A percentile compares a stretch with the other conserved stretches of the same genome.
phyloP scores from a whole-genome alignment of 352 stramenopile genomes.

The Pythium pectinolyticum region DNA sequence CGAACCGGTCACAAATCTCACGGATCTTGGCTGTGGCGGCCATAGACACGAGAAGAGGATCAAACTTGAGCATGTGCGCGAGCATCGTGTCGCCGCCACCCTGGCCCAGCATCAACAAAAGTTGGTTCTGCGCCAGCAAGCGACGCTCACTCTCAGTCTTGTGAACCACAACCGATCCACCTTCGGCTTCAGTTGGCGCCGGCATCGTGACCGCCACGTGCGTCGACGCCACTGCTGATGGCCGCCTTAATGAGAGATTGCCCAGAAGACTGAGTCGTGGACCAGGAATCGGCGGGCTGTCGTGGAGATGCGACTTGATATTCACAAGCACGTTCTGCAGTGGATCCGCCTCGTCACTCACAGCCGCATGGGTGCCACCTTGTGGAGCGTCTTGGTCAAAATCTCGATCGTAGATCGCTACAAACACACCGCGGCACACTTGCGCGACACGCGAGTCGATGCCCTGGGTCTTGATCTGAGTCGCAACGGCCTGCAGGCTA shows the following conservation, averaged over 20 bases:
- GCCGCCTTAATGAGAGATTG: not conserved
- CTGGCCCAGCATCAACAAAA: constrained; percentile 47
- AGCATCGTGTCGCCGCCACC: constrained; percentile 44
- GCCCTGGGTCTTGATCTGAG: constrained; percentile 37
- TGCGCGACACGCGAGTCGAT: constrained; percentile 32
- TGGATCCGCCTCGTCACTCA: constrained; percentile 31
- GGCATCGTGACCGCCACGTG: not conserved
- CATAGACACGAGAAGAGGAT: constrained; percentile 47
- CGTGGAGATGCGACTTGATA: constrained; percentile 52
- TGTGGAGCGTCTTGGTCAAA: constrained; percentile 38
- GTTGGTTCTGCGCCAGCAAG: constrained; percentile 37
- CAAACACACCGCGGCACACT: constrained; percentile 58
- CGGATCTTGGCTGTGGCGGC: constrained; percentile 36
- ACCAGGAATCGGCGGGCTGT: constrained; percentile 5
- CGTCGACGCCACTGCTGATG: not conserved
- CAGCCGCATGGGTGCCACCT: not conserved
- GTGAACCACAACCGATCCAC: no score
- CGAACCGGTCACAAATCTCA: constrained; percentile 35
- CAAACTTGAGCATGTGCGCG: constrained; percentile 60
- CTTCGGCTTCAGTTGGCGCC: no score
- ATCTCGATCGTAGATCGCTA: constrained; percentile 62
- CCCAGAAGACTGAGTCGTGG: not conserved
- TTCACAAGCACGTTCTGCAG: constrained; percentile 44
- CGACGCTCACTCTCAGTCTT: constrained; percentile 23
- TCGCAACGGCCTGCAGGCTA: constrained; percentile 31